phyloP scores from a whole-genome alignment of 1,284 basidiomycete genomes.

The Ustilago bromivora region DNA sequence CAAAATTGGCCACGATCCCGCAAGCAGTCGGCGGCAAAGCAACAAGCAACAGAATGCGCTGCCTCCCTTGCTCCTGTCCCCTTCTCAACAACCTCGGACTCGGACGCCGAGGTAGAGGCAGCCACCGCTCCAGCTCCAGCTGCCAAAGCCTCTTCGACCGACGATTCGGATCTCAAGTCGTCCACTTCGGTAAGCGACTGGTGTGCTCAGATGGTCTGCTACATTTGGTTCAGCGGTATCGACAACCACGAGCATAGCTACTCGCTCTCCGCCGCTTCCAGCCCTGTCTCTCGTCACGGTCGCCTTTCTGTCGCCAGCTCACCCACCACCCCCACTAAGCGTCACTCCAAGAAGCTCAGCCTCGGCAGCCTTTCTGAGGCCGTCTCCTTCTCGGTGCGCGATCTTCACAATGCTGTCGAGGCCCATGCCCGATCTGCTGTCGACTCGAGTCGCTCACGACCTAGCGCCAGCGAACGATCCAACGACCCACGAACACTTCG shows the following conservation, averaged over 20 bases:
- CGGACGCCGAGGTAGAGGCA: conserved; percentile 38
- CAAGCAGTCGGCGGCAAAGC: conserved; percentile 23
- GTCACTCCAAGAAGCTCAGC: conserved; percentile 47
- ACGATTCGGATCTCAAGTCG: conserved; percentile 43
- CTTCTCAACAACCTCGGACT: conserved; percentile 27
- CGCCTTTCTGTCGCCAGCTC: conserved; percentile 41
- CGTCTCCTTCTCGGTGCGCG: conserved; percentile 42
- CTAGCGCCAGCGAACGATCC: conserved; percentile 35
- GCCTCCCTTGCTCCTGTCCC: conserved; percentile 12
- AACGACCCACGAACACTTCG: conserved; percentile 51
- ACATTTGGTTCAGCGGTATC: conserved; percentile 64
- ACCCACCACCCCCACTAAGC: conserved; percentile 25
- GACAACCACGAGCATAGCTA: conserved; percentile 35
- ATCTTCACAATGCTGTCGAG: conserved; percentile 48
- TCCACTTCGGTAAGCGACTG: conserved; percentile 56
- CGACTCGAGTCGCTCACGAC: conserved; percentile 28
- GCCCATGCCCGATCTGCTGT: conserved; percentile 41
- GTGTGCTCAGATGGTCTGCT: conserved; percentile 65
- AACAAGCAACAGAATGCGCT: conserved; percentile 6
- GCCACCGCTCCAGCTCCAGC: conserved; percentile 23
- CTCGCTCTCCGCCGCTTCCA: conserved; percentile 23
- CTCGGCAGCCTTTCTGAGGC: conserved; percentile 53
- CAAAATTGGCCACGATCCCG: conserved; percentile 43
- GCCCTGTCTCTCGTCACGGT: conserved; percentile 19
- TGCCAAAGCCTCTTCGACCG: conserved; percentile 9